Evolutionary conservation across 78 protist genomes (phyloP).

Genomic region (Parvularia atlantis): DNA sequence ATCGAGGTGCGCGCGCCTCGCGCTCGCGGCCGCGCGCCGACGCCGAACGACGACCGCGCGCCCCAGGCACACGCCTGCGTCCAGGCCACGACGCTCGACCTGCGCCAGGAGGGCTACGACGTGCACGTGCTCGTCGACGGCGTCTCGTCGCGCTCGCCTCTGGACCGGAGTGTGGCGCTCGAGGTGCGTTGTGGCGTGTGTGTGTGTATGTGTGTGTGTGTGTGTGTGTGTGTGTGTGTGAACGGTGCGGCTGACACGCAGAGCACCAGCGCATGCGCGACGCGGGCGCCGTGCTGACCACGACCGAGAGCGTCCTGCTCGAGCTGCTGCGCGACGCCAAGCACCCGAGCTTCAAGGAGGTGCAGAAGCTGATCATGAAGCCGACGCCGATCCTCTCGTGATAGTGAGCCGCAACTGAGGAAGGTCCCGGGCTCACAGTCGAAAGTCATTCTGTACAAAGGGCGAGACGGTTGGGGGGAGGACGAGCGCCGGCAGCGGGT

Average conservation of each 20-base stretch:
- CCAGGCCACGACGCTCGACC: slow-evolving; percentile 45
- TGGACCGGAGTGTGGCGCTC: slow-evolving; percentile 28
- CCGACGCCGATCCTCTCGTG: too few relatives aligned
- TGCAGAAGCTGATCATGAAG: slow-evolving; percentile 16
- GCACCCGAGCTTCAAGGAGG: slow-evolving; percentile 19
- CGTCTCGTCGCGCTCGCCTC: slow-evolving; percentile 3
- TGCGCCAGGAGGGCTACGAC: slow-evolving; percentile 37
- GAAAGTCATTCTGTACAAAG: too few relatives aligned
- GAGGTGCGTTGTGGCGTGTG: slow-evolving; percentile 10
- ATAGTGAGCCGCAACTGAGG: too few relatives aligned
- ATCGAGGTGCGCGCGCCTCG: slow-evolving; percentile 15
- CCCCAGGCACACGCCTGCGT: slow-evolving; percentile 48
- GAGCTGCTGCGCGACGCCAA: slow-evolving; percentile 33
- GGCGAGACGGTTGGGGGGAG: too few relatives aligned
- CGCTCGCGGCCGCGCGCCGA: neutral
- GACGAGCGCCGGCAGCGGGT: too few relatives aligned
- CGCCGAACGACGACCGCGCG: neutral
- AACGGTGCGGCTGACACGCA: neutral
- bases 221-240: neutral
- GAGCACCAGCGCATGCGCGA: slow-evolving; percentile 31
- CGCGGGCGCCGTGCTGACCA: slow-evolving; percentile 35
- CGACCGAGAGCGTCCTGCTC: slow-evolving; percentile 28
- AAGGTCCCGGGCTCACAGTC: too few relatives aligned
- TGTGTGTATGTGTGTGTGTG: too few relatives aligned
- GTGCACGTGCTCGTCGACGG: slow-evolving; percentile 60